Conservation (phyloP, 306 rosid genomes). For the Styphnolobium japonicum region DNA sequence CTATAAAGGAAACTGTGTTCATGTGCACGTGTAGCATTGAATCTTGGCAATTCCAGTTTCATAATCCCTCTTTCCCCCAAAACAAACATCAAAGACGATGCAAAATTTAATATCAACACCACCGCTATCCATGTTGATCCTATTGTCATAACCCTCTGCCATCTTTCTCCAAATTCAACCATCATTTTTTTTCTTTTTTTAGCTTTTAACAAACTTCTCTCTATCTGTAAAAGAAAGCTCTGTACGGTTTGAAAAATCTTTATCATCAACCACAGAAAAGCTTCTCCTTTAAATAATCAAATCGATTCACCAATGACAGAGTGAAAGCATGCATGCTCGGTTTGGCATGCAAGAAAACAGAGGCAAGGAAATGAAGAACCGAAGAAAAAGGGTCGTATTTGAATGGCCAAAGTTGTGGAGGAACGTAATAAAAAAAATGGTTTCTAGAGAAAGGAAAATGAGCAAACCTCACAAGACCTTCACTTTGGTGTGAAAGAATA, state of each 20-base stretch:
- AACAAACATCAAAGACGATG: slow-evolving; percentile 29
- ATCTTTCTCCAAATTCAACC: slow-evolving; percentile 8
- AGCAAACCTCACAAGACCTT: neutral
- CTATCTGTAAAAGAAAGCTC: neutral
- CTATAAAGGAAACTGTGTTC: slow-evolving; percentile 26
- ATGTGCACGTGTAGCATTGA: slow-evolving; percentile 13
- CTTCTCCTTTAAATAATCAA: neutral
- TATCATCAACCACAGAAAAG: neutral
- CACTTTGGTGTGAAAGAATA: neutral
- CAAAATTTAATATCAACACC: slow-evolving; percentile 33
- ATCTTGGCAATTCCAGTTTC: slow-evolving; percentile 28
- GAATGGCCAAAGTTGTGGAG: neutral
- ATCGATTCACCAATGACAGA: neutral
- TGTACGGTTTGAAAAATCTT: too few species aligned
- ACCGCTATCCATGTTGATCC: slow-evolving; percentile 28
- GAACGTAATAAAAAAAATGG: neutral
- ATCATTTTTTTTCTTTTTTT: neutral
- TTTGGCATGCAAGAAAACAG: too few species aligned
- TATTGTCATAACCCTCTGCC: too few species aligned
- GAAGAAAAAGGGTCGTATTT: neutral
- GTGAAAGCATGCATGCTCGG: too few species aligned
- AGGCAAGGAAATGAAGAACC: neutral
- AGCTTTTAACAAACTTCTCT: too few species aligned
- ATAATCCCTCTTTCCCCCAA: slow-evolving; percentile 43
- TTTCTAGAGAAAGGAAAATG: neutral